Conservation (phyloP, 768 basidiomycete species). For the Suillus decipiens region DNA sequence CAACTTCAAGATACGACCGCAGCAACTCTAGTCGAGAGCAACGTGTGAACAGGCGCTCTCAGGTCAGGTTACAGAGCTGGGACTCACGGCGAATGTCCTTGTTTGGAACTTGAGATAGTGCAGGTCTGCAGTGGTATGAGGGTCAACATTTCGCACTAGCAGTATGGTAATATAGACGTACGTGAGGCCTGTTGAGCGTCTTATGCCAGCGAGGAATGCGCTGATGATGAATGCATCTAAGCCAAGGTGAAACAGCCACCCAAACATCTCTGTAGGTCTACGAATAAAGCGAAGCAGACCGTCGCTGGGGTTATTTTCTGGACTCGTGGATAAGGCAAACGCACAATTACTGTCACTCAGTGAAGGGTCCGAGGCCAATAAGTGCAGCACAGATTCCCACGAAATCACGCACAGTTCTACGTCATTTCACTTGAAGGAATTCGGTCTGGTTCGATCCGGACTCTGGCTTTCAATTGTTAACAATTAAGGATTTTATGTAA, state of each 20-base stretch:
- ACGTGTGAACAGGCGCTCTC: background rate
- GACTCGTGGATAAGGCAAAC: background rate
- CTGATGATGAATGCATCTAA: slow-evolving; percentile 79
- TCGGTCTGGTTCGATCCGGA: no score
- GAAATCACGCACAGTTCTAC: no score
- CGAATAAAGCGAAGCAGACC: background rate
- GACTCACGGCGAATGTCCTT: slow-evolving; percentile 85
- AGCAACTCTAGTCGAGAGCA: slow-evolving; percentile 55
- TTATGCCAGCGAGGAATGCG: slow-evolving; percentile 83
- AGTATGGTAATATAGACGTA: slow-evolving; percentile 39
- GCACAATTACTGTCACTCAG: background rate
- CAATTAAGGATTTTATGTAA: no score
- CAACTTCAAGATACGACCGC: slow-evolving; percentile 77
- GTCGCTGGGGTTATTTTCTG: background rate
- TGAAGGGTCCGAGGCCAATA: no score
- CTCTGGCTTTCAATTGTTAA: no score
- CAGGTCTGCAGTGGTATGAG: slow-evolving; percentile 51
- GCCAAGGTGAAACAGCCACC: slow-evolving; percentile 57
- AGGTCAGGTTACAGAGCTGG: background rate
- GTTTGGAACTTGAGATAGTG: slow-evolving; percentile 76
- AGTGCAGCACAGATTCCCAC: no score
- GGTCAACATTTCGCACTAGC: background rate
- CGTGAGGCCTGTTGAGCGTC: slow-evolving; percentile 85
- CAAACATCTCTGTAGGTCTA: slow-evolving; percentile 26
- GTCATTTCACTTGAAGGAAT: no score